A percentile compares a stretch with the other conserved stretches of the same genome.
phyloP scores from a whole-genome alignment of 2,329 filamentous ascomycete species.

The Sarocladiaceae sp. region DNA sequence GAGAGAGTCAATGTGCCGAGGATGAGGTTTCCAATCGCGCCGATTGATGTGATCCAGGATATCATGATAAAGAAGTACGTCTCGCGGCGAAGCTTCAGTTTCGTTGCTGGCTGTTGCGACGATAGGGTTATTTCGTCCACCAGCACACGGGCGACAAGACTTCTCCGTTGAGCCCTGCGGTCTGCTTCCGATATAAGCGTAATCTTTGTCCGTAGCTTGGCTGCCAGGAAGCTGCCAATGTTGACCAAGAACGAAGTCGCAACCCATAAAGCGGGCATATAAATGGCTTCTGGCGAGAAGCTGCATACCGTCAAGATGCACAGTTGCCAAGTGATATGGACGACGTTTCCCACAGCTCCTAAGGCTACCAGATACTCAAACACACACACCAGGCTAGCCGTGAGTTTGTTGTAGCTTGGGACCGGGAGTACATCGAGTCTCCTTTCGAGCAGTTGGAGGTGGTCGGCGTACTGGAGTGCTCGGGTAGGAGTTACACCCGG shows the following conservation, averaged over 20 bases:
- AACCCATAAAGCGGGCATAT: conserved; percentile 8
- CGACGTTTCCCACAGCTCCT: not conserved
- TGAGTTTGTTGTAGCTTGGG: not conserved
- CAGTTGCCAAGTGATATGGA: conserved; percentile 4
- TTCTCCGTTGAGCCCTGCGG: no score
- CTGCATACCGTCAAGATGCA: conserved; percentile 8
- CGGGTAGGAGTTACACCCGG: conserved; percentile 6
- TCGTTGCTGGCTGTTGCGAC: not conserved
- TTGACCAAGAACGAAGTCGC: conserved; percentile 7
- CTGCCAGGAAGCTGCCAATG: not conserved
- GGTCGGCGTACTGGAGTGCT: conserved; percentile 7
- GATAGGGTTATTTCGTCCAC: not conserved
- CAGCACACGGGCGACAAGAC: not conserved
- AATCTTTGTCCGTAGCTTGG: not conserved
- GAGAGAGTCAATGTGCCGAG: conserved; percentile 8
- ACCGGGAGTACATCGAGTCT: not conserved
- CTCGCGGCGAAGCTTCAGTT: not conserved
- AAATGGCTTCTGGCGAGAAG: conserved; percentile 8
- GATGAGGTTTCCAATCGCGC: conserved; percentile 6
- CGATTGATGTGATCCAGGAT: conserved; percentile 5
- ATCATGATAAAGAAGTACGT: conserved; percentile 1
- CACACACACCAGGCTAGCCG: not conserved
- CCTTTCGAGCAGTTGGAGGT: conserved; percentile 4
- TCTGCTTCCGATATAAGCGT: not conserved
- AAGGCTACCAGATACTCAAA: not conserved